phyloP scores from a whole-genome alignment of 139 green algal species.

The Chlamydomonas sp. region DNA sequence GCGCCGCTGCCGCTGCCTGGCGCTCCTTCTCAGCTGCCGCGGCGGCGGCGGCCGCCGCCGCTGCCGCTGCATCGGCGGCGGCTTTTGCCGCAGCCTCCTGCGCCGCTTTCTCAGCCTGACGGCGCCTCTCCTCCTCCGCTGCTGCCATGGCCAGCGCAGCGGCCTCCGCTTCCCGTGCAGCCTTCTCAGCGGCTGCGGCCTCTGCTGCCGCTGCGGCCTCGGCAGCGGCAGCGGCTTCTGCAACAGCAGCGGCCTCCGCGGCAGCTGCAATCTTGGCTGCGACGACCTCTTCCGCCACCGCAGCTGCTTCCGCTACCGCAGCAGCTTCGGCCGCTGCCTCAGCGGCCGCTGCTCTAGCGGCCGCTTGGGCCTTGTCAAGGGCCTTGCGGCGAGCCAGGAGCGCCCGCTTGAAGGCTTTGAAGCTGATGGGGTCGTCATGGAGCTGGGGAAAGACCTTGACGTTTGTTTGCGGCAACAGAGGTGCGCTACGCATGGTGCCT shows the following conservation, averaged over 20 bases:
- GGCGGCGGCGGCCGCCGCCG: neutral
- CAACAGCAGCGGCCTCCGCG: neutral
- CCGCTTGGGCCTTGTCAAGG: neutral
- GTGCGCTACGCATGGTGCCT: no score
- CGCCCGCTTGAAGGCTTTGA: neutral
- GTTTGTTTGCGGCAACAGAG: no score
- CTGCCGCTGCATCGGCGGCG: neutral
- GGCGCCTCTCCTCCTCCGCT: neutral
- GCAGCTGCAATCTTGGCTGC: neutral
- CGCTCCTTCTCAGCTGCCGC: neutral
- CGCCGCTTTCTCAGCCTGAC: neutral
- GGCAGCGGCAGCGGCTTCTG: neutral
- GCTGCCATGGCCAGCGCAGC: neutral
- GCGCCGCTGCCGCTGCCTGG: no score
- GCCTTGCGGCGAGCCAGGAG: conserved; percentile 11
- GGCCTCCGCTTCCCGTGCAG: neutral
- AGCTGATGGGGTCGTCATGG: neutral
- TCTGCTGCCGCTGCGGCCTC: neutral
- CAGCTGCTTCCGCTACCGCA: neutral
- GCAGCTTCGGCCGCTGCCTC: neutral
- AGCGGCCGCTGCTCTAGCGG: neutral
- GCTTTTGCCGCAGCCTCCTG: neutral
- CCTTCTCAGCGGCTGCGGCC: neutral
- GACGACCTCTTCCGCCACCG: neutral
- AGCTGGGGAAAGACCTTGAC: conserved; percentile 7